Base-by-base conservation (phyloP, 2,329 filamentous ascomycete species). In the Hypoxylon sp. region DNA sequence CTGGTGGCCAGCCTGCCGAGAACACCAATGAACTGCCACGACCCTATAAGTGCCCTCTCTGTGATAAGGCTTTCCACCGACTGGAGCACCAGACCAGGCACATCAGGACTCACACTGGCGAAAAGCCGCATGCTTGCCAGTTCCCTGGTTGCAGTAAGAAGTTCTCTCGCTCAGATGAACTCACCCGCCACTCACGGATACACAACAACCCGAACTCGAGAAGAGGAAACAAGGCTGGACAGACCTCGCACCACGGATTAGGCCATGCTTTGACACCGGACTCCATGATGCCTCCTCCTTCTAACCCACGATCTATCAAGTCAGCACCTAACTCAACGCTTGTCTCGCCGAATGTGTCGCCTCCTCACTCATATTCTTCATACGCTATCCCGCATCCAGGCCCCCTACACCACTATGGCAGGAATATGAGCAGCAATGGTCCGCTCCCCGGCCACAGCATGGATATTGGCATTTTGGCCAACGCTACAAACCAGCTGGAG, bases 121-220 rank as follows among this genome's bases (percentile, higher is more conserved):
- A 99, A 85, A 99, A 98, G 87, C 95, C 95, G 53, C 96, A 98
- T 78, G 95, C 93, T 70, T 99, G 95, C 88, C 91, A 93, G 80
- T 98, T 95, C 78, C 94, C 94, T 3, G 94, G 95, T 76, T 98
- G 95, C 89, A 95, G 93, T 75, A 98, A 98, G 84, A 93, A 95
- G 77, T 98, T 99, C 85, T 97, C 93, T 72, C 91, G 95, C 72
- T 98, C 95, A 11, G 95, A 99, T 79, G 95, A 99, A 83, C 87
- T 99, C 75, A 99, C 96, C 70, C 91, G 95, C 69, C 95, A 99
- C 83, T 98, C 95, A 79, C 90, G 95, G 80, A 99, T 99, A 84
- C 95, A 99, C 88, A 98, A 93, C 89, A 99, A 98, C 83, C 95
- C 96, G 66, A 98, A 98, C 86, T 98, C 95, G 64, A 88, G 96